Percentiles rank a stretch among this genome's conserved stretches.
Evolutionary conservation across 2,329 filamentous ascomycete genomes (phyloP).

Genomic region (Pyrenophora tritici-repentis): DNA sequence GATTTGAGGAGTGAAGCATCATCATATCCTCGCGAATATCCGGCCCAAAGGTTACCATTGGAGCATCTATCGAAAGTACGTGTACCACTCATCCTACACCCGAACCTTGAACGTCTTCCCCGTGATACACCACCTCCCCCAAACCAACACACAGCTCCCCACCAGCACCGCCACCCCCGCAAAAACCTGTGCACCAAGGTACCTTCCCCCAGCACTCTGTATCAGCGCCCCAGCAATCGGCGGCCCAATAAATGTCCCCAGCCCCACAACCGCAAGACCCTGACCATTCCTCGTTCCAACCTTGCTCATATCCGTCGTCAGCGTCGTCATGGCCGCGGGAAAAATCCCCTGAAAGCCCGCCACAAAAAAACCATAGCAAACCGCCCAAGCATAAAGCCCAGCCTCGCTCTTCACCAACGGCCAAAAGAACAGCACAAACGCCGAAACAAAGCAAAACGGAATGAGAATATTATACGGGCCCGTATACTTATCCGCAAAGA

Average conservation of each 20-base stretch:
- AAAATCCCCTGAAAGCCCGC: constrained; percentile 55
- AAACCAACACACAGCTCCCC: constrained; percentile 36
- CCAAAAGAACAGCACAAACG: constrained; percentile 62
- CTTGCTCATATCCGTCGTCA: constrained; percentile 55
- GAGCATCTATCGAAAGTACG: too few species aligned
- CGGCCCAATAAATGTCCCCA: constrained; percentile 53
- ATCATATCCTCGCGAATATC: too few species aligned
- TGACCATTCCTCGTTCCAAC: constrained; percentile 55
- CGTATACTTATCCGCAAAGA: constrained; percentile 58
- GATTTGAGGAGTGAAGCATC: too few species aligned
- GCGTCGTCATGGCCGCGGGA: constrained; percentile 48
- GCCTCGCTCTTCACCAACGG: constrained; percentile 52
- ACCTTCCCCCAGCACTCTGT: constrained; percentile 47
- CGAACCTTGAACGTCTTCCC: constrained; percentile 34
- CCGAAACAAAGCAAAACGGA: constrained; percentile 54
- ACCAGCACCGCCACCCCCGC: constrained; percentile 37
- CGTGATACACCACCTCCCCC: constrained; percentile 37
- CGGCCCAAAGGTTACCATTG: too few species aligned
- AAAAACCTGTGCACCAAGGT: constrained; percentile 53
- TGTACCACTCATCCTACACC: constrained; percentile 5
- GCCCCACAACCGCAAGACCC: constrained; percentile 53
- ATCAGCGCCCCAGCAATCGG: constrained; percentile 56
- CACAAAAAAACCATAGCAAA: constrained; percentile 52
- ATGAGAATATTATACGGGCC: constrained; percentile 63
- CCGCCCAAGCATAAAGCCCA: constrained; percentile 52